These are phyloP conservation scores for Pseudopithomyces maydicus DNA, from an alignment of 2,329 filamentous ascomycete genomes.

Conservation along the genomic window DNA sequence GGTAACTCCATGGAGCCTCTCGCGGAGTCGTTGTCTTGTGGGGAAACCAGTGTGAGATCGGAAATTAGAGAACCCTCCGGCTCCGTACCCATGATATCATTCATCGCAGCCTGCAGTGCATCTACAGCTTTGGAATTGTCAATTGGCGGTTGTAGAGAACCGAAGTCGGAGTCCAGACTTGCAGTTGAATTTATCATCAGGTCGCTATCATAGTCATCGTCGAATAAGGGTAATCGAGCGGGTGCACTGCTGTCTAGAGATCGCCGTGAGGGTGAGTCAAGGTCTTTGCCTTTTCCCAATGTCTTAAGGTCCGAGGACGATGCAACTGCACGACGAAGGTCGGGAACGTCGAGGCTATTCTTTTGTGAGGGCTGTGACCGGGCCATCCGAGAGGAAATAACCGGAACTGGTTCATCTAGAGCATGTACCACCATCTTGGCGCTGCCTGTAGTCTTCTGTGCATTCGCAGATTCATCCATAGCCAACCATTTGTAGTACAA, in stretches of 20 bases:
- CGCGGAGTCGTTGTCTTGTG: constrained; percentile 66
- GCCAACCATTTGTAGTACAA: constrained; percentile 95
- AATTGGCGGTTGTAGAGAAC: constrained; percentile 48
- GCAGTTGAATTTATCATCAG: constrained; percentile 76
- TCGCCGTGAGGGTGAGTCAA: constrained; percentile 58
- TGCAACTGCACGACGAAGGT: constrained; percentile 63
- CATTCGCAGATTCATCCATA: constrained; percentile 69
- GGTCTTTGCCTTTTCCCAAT: constrained; percentile 51
- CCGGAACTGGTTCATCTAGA: constrained; percentile 25
- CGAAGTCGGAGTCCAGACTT: constrained; percentile 73
- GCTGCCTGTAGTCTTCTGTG: constrained; percentile 33
- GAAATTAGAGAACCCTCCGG: constrained; percentile 72
- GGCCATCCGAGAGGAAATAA: constrained; percentile 45
- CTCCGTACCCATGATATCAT: constrained; percentile 86
- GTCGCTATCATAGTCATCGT: constrained; percentile 78
- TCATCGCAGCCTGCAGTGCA: constrained; percentile 90
- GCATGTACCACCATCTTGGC: constrained; percentile 33
- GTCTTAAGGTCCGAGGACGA: constrained; percentile 65
- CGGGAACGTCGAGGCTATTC: constrained; percentile 48
- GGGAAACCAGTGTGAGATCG: constrained; percentile 55
- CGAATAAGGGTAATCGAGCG: constrained; percentile 68
- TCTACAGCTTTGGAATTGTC: constrained; percentile 83
- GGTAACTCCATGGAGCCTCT: constrained; percentile 66
- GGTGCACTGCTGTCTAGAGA: constrained; percentile 71
- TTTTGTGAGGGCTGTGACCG: constrained; percentile 55